Evolutionary conservation across 805 yeast genomes (phyloP).

Genomic region (Yarrowia phangngaensis): DNA sequence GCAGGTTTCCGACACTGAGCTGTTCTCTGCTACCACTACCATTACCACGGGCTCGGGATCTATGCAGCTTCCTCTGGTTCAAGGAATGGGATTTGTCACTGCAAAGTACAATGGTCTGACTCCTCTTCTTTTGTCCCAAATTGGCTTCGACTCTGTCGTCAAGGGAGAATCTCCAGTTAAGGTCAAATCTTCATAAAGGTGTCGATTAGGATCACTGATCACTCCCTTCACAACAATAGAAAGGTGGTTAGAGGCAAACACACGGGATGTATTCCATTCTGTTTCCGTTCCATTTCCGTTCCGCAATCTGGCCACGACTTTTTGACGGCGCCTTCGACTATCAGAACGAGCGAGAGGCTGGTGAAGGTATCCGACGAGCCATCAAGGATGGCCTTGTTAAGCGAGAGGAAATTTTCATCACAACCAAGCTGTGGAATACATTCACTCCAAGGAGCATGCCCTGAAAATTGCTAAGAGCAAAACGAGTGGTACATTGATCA

Average conservation of each 20-base stretch:
- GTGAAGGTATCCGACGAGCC: conserved; percentile 55
- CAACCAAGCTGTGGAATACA: conserved; percentile 70
- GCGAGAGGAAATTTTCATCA: conserved; percentile 50
- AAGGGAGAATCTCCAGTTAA: too few species aligned
- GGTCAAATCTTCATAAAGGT: too few species aligned
- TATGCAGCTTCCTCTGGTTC: conserved; percentile 45
- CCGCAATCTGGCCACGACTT: too few species aligned
- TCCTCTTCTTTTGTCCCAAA: conserved; percentile 47
- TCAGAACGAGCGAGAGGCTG: conserved; percentile 59
- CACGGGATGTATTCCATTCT: too few species aligned
- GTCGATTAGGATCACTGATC: too few species aligned
- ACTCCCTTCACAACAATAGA: too few species aligned
- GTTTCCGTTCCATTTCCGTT: too few species aligned
- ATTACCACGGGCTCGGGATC: conserved; percentile 27
- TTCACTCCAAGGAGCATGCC: conserved; percentile 51
- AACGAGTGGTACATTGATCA: conserved; percentile 71
- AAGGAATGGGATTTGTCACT: conserved; percentile 59
- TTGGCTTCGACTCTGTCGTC: too few species aligned
- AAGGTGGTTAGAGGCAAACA: too few species aligned
- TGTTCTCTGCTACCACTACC: conserved; percentile 30
- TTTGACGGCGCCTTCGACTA: conserved; percentile 71
- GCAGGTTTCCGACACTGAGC: conserved; percentile 27
- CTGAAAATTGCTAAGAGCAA: conserved; percentile 43
- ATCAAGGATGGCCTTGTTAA: conserved; percentile 48
- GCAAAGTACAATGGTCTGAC: conserved; percentile 43